Base-by-base conservation (phyloP, 2,329 filamentous ascomycete species). In the Diaporthe sp. region DNA sequence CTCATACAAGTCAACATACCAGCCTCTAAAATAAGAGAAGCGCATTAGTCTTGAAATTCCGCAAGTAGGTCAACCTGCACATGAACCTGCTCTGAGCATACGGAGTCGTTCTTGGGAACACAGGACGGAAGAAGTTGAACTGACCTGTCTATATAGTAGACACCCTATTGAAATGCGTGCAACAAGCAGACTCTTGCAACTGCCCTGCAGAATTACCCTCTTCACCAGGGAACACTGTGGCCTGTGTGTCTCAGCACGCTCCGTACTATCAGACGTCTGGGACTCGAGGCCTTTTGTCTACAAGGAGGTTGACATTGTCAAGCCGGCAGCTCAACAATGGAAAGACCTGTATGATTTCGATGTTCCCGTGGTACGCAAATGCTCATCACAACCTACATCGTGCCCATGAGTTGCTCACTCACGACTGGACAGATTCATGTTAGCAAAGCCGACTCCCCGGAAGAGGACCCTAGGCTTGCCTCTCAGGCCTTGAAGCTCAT, bases 311-410 rank as follows among this genome's bases (percentile, higher is more conserved):
- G 89, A 95, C 81, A 91, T 96, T 67, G 91, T 94, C 84, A 88
- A 89, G 67, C 87, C 89, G 0, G 89, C 91, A 37, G 88, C 89
- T 22, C 89, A 91, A 77, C 85, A 86, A 34, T 96, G 94, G 94
- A 92, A 90, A 80, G 88, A 92, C 67, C 81, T 95, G 1, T 96
- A 96, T 81, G 94, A 95, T 75, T 94, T 95, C 82, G 94, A 96
- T 79, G 94, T 94, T 10, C 94, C 94, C 0, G 94, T 96, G 80
- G 94, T 96, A 86, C 80, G 88, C 83, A 46, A 44, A 34, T 10
- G 53, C 7, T 31, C n/a, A 8, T 15, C 1, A 8, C 22, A 19
- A 34, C 51, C 22, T 44, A 34, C 9, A 4, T 46, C 8, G n/a
- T 46, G 6, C 39, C 22, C 17, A 34, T 28, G 2, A 44, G 10